Evolutionary conservation across 2,329 filamentous ascomycete species (phyloP), one percentile per base, ranked within the genome.

Genomic region (Penicillium sp.): DNA sequence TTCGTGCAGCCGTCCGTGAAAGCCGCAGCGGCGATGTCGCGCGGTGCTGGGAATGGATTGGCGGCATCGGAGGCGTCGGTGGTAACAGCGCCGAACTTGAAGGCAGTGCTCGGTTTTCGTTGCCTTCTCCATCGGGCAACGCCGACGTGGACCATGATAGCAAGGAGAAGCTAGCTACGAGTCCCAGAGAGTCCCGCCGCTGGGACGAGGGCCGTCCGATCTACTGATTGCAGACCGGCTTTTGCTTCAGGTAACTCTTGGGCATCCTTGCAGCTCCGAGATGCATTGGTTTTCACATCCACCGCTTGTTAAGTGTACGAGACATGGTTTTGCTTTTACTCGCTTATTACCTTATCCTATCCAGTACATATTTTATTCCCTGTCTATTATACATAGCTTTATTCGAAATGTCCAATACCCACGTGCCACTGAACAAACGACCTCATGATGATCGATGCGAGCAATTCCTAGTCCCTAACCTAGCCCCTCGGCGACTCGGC

Each of bases 1-100:
- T 98, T 13, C 80, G 93, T 34, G 87, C 70, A 69, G 90, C 78
- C 72, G 89, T 74, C 73, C 86, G 78, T 69, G 80, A 81, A 62
- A 69, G 69, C 56, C 74, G 75, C 69, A 73, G 69, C 24, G 71
- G 78, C 55, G 66, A 77, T 68, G 77, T 84, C 41, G 77, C 79
- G 39, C 74, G 80, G 39, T 77, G 81, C 44, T 86, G 82, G 82
- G 82, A 85, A 59, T 85, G 82, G 82, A 79, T 84, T 55, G 82
- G 82, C 6, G 78, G 79, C 11, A 71, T 79, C 41, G 65, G 70
- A 54, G 63, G 84, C 37, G 65, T 77, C 53, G 81, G 81, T 3
- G 62, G 84, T 38, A 63, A 74, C 49, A 65, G 72, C 24, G 68
- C 69, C 46, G 65, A 61, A 28, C 49, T 57, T 42, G 66, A 63